Conservation (phyloP, 2,329 filamentous ascomycete genomes). For the Aspergillus niger region DNA sequence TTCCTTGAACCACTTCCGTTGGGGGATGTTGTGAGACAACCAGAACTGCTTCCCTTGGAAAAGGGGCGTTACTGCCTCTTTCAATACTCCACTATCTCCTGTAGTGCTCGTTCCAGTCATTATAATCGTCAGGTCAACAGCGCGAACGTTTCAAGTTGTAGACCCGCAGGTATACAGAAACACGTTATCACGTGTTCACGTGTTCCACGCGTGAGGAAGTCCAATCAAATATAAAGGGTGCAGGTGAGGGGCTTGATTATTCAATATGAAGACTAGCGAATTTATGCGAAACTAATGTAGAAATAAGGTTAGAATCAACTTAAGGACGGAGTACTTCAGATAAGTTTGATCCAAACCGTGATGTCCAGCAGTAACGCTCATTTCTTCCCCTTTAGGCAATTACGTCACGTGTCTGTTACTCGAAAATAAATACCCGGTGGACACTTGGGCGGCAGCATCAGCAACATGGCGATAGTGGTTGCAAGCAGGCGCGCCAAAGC, state of each 20-base stretch:
- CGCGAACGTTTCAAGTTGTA: not conserved
- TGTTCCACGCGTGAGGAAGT: slow-evolving; percentile 10
- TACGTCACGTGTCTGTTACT: not conserved
- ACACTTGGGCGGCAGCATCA: not conserved
- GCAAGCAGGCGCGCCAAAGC: not conserved
- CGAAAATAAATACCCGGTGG: not conserved
- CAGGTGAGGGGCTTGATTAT: not conserved
- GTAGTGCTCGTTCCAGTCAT: not conserved
- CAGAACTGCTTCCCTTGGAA: slow-evolving; percentile 62
- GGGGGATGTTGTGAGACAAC: slow-evolving; percentile 57
- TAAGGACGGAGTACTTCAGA: not conserved
- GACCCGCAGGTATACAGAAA: slow-evolving; percentile 8
- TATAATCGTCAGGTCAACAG: too few species aligned
- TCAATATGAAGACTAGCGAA: not conserved
- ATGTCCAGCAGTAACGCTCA: not conserved
- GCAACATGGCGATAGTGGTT: not conserved
- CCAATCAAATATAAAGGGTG: not conserved
- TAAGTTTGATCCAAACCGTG: not conserved
- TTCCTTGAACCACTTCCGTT: slow-evolving; percentile 51
- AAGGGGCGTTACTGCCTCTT: slow-evolving; percentile 32
- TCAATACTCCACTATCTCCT: not conserved
- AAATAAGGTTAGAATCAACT: not conserved
- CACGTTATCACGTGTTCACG: slow-evolving; percentile 31
- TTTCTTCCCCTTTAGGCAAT: not conserved
- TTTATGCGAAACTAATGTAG: not conserved